Percentiles rank a stretch among this genome's conserved stretches.
phyloP scores from a whole-genome alignment of 2,329 filamentous ascomycete genomes.

The Penicillium verrucosum region DNA sequence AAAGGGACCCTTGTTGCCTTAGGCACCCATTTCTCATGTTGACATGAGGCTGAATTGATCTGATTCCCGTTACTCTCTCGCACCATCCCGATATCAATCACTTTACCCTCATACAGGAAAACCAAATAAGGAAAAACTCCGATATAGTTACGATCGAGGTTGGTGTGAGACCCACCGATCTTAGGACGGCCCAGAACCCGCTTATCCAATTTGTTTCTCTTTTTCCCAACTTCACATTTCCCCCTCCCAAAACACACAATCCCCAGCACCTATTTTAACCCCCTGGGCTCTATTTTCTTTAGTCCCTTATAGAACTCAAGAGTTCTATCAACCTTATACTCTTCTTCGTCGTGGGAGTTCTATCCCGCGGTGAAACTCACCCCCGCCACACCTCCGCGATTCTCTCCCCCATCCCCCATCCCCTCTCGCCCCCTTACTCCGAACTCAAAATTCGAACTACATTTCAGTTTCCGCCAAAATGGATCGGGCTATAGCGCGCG shows the following conservation, averaged over 20 bases:
- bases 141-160: conserved; percentile 4
- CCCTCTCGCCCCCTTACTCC: conserved; percentile 6
- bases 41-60: conserved; percentile 1
- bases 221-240: conserved; percentile 21
- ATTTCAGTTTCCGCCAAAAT: conserved; percentile 29
- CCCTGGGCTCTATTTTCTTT: conserved; percentile 1
- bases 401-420: background rate
- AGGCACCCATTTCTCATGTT: background rate
- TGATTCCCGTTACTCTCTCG: background rate
- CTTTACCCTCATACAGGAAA: background rate
- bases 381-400: conserved; percentile 16
- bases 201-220: conserved; percentile 26
- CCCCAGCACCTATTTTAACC: conserved; percentile 1
- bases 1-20: background rate
- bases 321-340: conserved; percentile 2
- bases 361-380: conserved; percentile 9
- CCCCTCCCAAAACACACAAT: conserved; percentile 16
- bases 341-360: conserved; percentile 9
- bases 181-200: conserved; percentile 16
- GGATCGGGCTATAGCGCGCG: conserved; percentile 65
- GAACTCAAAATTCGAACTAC: background rate
- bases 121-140: background rate
- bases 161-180: conserved; percentile 8
- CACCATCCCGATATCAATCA: background rate
- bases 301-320: background rate